phyloP scores from a whole-genome alignment of 2,329 filamentous ascomycete genomes.

The Monosporascus sp. region DNA sequence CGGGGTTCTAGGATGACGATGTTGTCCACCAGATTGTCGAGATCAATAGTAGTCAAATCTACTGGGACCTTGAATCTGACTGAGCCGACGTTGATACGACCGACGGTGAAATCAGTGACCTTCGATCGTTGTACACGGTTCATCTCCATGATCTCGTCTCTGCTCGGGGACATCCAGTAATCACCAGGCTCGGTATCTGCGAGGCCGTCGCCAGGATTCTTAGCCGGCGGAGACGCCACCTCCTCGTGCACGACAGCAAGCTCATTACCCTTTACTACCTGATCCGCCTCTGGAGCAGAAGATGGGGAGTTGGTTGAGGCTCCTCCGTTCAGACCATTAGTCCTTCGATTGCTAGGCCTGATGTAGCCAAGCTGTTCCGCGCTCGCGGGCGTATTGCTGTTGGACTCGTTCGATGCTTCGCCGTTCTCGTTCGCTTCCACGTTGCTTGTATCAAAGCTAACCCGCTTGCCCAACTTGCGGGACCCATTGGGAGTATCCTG shows the following conservation, averaged over 20 bases:
- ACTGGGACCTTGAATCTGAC: constrained; percentile 79
- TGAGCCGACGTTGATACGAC: constrained; percentile 73
- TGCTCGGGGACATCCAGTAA: constrained; percentile 81
- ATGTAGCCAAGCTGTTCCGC: constrained; percentile 56
- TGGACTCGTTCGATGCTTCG: constrained; percentile 35
- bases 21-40: constrained; percentile 72
- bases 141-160: constrained; percentile 73
- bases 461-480: constrained; percentile 70
- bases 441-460: constrained; percentile 79
- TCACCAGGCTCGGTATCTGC: constrained; percentile 56
- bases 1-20: constrained; percentile 75
- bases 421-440: constrained; percentile 40
- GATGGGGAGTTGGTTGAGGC: constrained; percentile 32
- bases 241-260: constrained; percentile 74
- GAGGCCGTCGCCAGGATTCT: constrained; percentile 18
- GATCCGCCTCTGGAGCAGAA: constrained; percentile 59
- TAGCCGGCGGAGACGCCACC: constrained; percentile 28
- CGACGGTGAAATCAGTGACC: constrained; percentile 72
- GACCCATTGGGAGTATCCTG: constrained; percentile 37
- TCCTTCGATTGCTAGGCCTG: constrained; percentile 39
- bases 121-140: constrained; percentile 71
- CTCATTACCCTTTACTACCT: constrained; percentile 63
- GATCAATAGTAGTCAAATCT: constrained; percentile 72
- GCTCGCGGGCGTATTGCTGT: constrained; percentile 42
- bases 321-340: constrained; percentile 40